Evolutionary conservation across 805 yeast species (phyloP).

Genomic region (Starmerella potacharoeniae): DNA sequence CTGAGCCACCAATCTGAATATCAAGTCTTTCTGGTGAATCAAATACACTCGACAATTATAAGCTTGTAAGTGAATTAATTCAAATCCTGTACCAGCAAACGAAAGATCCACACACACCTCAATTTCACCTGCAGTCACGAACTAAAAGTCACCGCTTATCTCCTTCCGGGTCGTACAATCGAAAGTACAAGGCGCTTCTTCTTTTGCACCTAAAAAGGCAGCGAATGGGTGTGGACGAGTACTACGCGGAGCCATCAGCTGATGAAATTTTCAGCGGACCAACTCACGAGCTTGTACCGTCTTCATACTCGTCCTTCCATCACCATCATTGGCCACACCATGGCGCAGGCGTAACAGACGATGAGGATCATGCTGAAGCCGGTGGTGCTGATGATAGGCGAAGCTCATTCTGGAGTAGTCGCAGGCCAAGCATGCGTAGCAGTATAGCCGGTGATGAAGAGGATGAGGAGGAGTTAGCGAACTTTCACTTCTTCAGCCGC

Average conservation of each 20-base stretch:
- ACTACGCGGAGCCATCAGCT: slow-evolving; percentile 25
- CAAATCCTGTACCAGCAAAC: too few species aligned
- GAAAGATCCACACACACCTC: too few species aligned
- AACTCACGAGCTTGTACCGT: slow-evolving; percentile 56
- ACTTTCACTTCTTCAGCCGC: slow-evolving; percentile 68
- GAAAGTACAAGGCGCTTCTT: not conserved
- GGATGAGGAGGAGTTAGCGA: slow-evolving; percentile 7
- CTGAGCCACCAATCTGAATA: too few species aligned
- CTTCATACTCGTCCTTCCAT: slow-evolving; percentile 58
- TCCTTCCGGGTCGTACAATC: not conserved
- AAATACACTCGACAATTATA: too few species aligned
- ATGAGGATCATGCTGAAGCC: slow-evolving; percentile 7
- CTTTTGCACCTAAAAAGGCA: not conserved
- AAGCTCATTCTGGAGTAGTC: slow-evolving; percentile 14
- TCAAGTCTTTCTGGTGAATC: too few species aligned
- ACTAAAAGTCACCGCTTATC: not conserved
- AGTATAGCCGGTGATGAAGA: slow-evolving; percentile 5
- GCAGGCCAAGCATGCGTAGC: slow-evolving; percentile 8
- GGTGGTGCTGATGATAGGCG: slow-evolving; percentile 8
- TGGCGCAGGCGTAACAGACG: slow-evolving; percentile 6
- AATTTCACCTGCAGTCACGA: not conserved
- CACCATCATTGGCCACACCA: slow-evolving; percentile 29
- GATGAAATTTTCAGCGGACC: slow-evolving; percentile 63
- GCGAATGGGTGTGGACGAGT: slow-evolving; percentile 21
- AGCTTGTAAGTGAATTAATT: too few species aligned